phyloP scores from a whole-genome alignment of 345 rosid species.

The Boechera retrofracta region DNA sequence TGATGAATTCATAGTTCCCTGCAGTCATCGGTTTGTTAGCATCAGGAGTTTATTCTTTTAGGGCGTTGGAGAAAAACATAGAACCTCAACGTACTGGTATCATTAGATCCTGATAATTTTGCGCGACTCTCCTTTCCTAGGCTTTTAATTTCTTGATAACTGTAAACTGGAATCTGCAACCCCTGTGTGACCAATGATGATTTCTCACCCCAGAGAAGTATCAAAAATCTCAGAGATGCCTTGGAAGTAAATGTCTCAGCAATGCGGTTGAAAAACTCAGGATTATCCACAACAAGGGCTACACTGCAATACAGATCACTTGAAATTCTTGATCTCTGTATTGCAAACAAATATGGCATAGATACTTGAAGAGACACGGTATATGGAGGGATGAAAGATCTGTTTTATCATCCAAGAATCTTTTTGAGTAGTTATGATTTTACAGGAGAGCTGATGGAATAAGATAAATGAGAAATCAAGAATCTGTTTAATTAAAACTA shows the following conservation, averaged over 20 bases:
- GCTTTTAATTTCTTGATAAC: constrained; percentile 63
- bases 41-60: constrained; percentile 1
- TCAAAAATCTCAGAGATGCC: constrained; percentile 64
- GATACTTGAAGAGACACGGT: constrained; percentile 9
- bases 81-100: constrained; percentile 58
- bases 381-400: not conserved
- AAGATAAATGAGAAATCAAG: constrained; percentile 21
- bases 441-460: not conserved
- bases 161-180: constrained; percentile 59
- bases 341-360: constrained; percentile 21
- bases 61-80: not conserved
- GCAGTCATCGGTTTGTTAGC: constrained; percentile 42
- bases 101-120: constrained; percentile 46
- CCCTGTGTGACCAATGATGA: constrained; percentile 50
- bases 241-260: constrained; percentile 60
- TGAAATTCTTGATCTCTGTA: constrained; percentile 37
- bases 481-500: constrained; percentile 7
- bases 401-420: constrained; percentile 1
- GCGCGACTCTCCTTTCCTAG: constrained; percentile 69
- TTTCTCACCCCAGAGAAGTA: constrained; percentile 95
- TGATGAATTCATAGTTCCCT: constrained; percentile 62
- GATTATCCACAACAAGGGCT: constrained; percentile 88
- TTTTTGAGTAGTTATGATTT: not conserved
- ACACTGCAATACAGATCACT: constrained; percentile 62
- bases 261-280: constrained; percentile 83